Conservation (phyloP, 2,329 filamentous ascomycete species). For the Graphium sp. region DNA sequence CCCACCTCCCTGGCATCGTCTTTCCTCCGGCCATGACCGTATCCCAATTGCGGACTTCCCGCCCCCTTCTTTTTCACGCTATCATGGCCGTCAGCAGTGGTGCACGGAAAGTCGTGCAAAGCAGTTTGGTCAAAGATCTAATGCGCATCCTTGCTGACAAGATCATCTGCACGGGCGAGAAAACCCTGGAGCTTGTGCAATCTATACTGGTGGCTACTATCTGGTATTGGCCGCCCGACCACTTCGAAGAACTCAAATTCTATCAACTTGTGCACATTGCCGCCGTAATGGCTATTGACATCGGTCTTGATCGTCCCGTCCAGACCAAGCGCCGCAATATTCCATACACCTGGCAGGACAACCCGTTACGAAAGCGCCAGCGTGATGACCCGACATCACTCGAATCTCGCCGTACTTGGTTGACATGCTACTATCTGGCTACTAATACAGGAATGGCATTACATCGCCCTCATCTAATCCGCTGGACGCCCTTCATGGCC, state of each 20-base stretch:
- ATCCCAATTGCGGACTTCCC: constrained; percentile 35
- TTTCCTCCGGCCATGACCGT: constrained; percentile 36
- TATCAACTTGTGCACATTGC: constrained; percentile 75
- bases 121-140: constrained; percentile 47
- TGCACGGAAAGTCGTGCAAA: constrained; percentile 38
- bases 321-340: not conserved
- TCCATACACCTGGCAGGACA: constrained; percentile 20
- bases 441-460: constrained; percentile 44
- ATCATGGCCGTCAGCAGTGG: constrained; percentile 50
- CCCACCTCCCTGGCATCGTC: constrained; percentile 45
- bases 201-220: constrained; percentile 58
- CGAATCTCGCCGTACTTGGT: constrained; percentile 39
- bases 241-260: constrained; percentile 76
- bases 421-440: constrained; percentile 41
- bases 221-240: constrained; percentile 74
- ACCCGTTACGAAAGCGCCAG: constrained; percentile 21
- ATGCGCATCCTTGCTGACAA: constrained; percentile 60
- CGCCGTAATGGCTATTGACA: constrained; percentile 66
- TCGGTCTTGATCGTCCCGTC: constrained; percentile 52
- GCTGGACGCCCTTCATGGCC: constrained; percentile 42
- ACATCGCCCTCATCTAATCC: constrained; percentile 41
- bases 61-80: constrained; percentile 53
- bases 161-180: constrained; percentile 59
- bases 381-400: constrained; percentile 29
- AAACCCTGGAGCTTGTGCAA: constrained; percentile 71